Percentiles rank a stretch among this genome's conserved stretches.
Conservation (phyloP, 345 rosid species). For the Clarkia xantiana region DNA sequence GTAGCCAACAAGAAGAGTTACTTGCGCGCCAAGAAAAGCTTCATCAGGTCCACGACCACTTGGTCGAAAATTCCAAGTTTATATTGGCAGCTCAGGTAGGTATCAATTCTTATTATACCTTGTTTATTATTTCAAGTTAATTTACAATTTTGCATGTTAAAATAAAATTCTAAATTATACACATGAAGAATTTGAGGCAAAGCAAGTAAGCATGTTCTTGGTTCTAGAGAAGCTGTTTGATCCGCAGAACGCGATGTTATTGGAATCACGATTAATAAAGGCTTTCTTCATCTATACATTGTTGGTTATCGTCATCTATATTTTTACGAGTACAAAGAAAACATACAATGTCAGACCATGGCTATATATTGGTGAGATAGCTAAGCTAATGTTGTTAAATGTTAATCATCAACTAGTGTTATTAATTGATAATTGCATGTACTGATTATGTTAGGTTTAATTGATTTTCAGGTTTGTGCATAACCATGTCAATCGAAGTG, state of each 20-base stretch:
- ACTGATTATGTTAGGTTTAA: neutral
- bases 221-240: slow-evolving; percentile 73
- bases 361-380: slow-evolving; percentile 56
- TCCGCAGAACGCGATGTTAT: slow-evolving; percentile 67
- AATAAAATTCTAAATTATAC: no score
- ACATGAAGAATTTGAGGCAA: slow-evolving; percentile 70
- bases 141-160: neutral
- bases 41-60: slow-evolving; percentile 47
- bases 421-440: neutral
- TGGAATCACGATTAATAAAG: slow-evolving; percentile 65
- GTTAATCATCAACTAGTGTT: neutral
- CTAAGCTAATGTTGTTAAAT: no score
- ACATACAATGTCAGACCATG: slow-evolving; percentile 61
- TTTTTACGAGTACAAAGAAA: slow-evolving; percentile 87
- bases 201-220: slow-evolving; percentile 73
- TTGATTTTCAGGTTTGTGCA: slow-evolving; percentile 34
- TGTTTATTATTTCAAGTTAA: neutral
- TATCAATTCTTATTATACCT: slow-evolving; percentile 4
- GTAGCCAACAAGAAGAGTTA: slow-evolving; percentile 52
- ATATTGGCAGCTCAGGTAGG: slow-evolving; percentile 76
- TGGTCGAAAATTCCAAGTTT: slow-evolving; percentile 51
- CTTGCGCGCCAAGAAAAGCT: slow-evolving; percentile 58
- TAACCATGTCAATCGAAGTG: slow-evolving; percentile 43
- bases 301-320: slow-evolving; percentile 47
- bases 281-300: slow-evolving; percentile 52